phyloP scores from a whole-genome alignment of 2,329 filamentous ascomycete species.

The Arachnomyces sp. region DNA sequence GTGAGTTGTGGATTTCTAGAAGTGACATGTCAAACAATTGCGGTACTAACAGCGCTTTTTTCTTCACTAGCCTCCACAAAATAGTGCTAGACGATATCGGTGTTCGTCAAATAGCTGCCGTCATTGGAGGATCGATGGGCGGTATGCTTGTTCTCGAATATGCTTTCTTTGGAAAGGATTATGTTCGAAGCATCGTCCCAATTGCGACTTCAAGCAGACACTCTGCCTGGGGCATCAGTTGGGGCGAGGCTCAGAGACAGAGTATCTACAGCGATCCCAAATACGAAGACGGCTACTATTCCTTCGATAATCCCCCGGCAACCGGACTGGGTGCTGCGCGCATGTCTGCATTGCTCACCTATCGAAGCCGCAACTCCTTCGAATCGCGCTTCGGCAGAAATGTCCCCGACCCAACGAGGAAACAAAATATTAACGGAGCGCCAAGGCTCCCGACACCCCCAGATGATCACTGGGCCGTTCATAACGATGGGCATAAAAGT shows the following conservation, averaged over 20 bases:
- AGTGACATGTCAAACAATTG: background rate
- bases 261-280: slow-evolving; percentile 95
- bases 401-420: slow-evolving; percentile 73
- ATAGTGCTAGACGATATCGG: slow-evolving; percentile 48
- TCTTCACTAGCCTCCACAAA: slow-evolving; percentile 48
- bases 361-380: slow-evolving; percentile 93
- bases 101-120: slow-evolving; percentile 47
- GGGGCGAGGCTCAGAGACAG: slow-evolving; percentile 51
- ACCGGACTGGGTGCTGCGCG: slow-evolving; percentile 87
- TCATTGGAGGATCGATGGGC: slow-evolving; percentile 53
- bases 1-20: slow-evolving; percentile 44
- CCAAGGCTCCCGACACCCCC: slow-evolving; percentile 54
- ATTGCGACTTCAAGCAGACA: slow-evolving; percentile 51
- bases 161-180: slow-evolving; percentile 63
- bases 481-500: slow-evolving; percentile 71
- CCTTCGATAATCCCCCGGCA: slow-evolving; percentile 75
- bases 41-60: slow-evolving; percentile 9
- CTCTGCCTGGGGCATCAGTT: slow-evolving; percentile 53
- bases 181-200: slow-evolving; percentile 47
- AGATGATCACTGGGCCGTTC: slow-evolving; percentile 68
- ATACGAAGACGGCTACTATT: slow-evolving; percentile 94
- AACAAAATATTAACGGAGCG: slow-evolving; percentile 71
- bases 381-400: slow-evolving; percentile 92
- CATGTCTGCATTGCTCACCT: slow-evolving; percentile 93
- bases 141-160: slow-evolving; percentile 53